Base-by-base conservation (phyloP, 768 basidiomycete species). In the Stropharia rugosoannulata region DNA sequence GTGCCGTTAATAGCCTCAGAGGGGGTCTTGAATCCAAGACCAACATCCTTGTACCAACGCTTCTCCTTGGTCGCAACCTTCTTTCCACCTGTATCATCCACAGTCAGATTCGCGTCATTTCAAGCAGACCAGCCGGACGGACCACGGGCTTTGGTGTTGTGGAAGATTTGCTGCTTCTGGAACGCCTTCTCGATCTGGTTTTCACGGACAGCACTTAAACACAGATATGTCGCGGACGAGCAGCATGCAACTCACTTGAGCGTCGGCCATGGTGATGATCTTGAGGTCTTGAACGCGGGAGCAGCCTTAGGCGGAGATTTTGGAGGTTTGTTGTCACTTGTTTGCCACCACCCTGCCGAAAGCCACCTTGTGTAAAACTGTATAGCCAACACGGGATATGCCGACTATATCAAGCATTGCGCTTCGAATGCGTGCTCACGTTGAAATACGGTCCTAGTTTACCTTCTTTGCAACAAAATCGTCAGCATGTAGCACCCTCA, bases 31-130 rank as follows among this genome's bases (percentile, higher is more conserved):
- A 92, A 97, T 44, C 93, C 93, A 56, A 98, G 80, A 67, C 95
- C 95, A 68, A 97, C 90, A 77, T 98, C 94, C 85, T 98, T 98
- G 80, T 91, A 97, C 96, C 97, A 99, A 73, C 97, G 82, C 84
- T 89, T 97, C 63, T 93, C 90, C 83, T 89, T 97, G 64, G 94
- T 93, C 49, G 88, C 82, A 64, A 95, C 80, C 81, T 96, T 96
- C 83, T 93, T 93, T 65, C 88, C 86, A 68, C 80, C 94, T 92
- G 58, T 58, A 64, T 32, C 6, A 32, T 52, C 55, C 63, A 62
- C 49, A 56, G 50, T 68, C 55, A 65, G 64, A 51, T 27, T 51
- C 36, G 36, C 40, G 55, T 51, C 19, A 47, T 54, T 36, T 54
- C 44, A 54, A 54, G 27, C 41, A 58, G 18, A 42, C 50, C 54